Conservation (phyloP, 176 grass and related monocot species). For the Dendrocalamus sinicus region DNA sequence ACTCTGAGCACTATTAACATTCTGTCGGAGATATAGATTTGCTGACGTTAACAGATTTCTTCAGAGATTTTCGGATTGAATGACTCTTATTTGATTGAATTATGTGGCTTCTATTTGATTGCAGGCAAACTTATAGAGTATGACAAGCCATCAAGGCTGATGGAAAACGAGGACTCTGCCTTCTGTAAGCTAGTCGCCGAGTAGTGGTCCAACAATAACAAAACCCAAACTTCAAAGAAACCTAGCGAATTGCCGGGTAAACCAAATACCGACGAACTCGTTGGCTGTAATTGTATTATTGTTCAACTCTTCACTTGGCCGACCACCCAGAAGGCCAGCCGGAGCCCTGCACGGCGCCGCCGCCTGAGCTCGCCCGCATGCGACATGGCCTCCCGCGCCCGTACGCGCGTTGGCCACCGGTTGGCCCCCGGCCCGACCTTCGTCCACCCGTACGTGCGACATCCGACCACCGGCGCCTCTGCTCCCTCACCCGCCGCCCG, state of each 20-base stretch:
- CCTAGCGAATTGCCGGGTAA: not conserved
- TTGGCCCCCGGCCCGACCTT: too few relatives aligned
- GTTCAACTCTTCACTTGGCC: not conserved
- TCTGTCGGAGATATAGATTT: conserved; percentile 4
- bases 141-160: conserved; percentile 66
- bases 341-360: too few relatives aligned
- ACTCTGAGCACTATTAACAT: not conserved
- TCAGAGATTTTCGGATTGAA: not conserved
- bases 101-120: not conserved
- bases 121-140: conserved; percentile 84
- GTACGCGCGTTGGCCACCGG: too few relatives aligned
- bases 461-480: too few relatives aligned
- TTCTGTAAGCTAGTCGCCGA: conserved; percentile 80
- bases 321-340: too few relatives aligned
- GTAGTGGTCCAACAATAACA: conserved; percentile 78
- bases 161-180: conserved; percentile 67
- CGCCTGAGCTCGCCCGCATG: too few relatives aligned
- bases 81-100: not conserved
- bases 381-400: too few relatives aligned
- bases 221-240: conserved; percentile 33
- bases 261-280: not conserved
- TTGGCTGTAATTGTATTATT: not conserved
- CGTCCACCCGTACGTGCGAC: too few relatives aligned
- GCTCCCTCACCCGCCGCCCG: too few relatives aligned
- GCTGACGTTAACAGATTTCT: not conserved